Base-by-base conservation (phyloP, 495 filamentous ascomycete species). In the Astrothelium macrocarpum region DNA sequence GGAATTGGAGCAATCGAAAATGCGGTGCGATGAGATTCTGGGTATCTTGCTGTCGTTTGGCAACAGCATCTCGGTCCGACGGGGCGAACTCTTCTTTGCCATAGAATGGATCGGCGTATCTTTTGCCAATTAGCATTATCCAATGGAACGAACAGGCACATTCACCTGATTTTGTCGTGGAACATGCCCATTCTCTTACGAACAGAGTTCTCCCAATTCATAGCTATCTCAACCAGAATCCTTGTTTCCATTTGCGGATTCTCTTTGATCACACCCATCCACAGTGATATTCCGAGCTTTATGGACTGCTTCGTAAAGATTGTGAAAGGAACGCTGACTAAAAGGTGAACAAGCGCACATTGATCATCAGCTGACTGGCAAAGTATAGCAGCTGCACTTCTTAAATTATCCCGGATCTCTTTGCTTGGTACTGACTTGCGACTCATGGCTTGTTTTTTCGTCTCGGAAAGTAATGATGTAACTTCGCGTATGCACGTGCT, bases 231-330 rank as follows among this genome's bases (percentile, higher is more conserved):
- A 53, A 83, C 82, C 26, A 97, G 71, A 58, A 99, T 83, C 53
- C 89, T 86, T 1, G 92, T 79, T 71, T 96, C 90, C 76, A 95
- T 84, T 56, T 80, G 81, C 18, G 93, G 91, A 70, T 96, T 97
- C 70, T 97, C 95, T 71, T 97, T 92, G 67, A 97, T 97, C 7
- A 97, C 87, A 31, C 92, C 91, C 49, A 96, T 83, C 95, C 95
- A 99, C 10, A 97, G 81, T 20, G 92, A 96, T 32, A 97, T 87
- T 20, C 95, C 95, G 10, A 96, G 84, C 69, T 96, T 95, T 71
- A 99, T 94, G 18, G 90, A 89, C 71, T 95, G 90, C 74, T 95
- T 96, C 3, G 88, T 92, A 72, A 99, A 97, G 26, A 94, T 83
- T 32, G 81, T 80, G 76, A 97, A 99, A 1, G 95, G 95, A 65